Base-by-base conservation (phyloP, 2,329 filamentous ascomycete genomes). In the Cephalotrichum gorgonifer region DNA sequence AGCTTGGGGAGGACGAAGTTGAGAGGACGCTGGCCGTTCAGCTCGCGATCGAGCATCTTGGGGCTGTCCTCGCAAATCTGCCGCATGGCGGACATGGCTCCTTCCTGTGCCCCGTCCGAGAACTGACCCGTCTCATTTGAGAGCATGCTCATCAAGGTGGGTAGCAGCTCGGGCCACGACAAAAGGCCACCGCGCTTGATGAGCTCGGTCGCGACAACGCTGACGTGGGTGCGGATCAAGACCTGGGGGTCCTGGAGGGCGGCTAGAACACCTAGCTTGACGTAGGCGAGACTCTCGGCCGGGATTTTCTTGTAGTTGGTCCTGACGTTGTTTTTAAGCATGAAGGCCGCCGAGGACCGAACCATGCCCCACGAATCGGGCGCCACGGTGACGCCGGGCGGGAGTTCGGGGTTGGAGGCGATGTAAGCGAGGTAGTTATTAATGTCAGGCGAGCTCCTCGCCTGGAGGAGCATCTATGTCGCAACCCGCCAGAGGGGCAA, bases 61-160 rank as follows among this genome's bases (percentile, higher is more conserved):
- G 81, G 83, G 69, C 95, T 96, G 68, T 98, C 93, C 67, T 98
- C 93, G 67, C 93, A 98, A 53, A 98, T 90, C 73, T 97, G 97
- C 63, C 85, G 74, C 65, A 98, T 74, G 44, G 93, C 90, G 44
- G 86, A 81, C 86, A 97, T 95, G 57, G 88, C 90, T 53, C 90
- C 90, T 64, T 98, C 91, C 62, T 96, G 89, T 12, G 85, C 83
- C 60, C 87, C 78, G 41, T 76, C 70, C 6, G 87, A 72, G 22
- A 82, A 72, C 54, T 84, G 80, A 38, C 86, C 84, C 43, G 71
- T 73, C 50, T 81, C 69, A 64, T 95, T 94, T 55, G 79, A 78
- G 53, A 95, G 79, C 65, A 95, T 75, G 49, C 80, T 75, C 55
- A 97, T 69, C 20, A 98, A 75, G 57, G 95, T 85, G 44, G 88